Conservation (phyloP, 2,329 filamentous ascomycete genomes). For the Nothomitra cinnamomea region DNA sequence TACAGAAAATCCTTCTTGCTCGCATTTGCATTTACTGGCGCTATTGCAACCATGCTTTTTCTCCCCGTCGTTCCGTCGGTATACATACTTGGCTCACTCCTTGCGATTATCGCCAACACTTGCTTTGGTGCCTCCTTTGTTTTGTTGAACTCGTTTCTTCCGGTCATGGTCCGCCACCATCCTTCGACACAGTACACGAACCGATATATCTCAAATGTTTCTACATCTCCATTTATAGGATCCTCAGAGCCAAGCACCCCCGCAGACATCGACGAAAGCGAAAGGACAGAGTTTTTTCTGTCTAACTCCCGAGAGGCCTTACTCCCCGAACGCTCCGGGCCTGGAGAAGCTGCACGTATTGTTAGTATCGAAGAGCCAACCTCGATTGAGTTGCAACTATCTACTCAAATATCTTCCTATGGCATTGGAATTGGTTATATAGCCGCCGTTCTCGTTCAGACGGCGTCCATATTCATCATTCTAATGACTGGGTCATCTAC, state of each 20-base stretch:
- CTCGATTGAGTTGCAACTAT: conserved; percentile 60
- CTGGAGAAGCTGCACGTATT: not conserved
- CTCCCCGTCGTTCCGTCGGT: conserved; percentile 57
- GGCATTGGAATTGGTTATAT: conserved; percentile 91
- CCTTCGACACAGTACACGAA: conserved; percentile 30
- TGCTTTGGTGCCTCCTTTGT: conserved; percentile 93
- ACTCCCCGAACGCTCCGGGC: conserved; percentile 16
- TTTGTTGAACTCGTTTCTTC: conserved; percentile 85
- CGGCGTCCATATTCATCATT: conserved; percentile 61
- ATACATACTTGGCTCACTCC: conserved; percentile 64
- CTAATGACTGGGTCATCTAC: conserved; percentile 57
- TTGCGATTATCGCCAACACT: conserved; percentile 83
- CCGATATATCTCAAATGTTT: conserved; percentile 10
- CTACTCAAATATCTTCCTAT: conserved; percentile 77
- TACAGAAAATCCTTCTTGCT: conserved; percentile 81
- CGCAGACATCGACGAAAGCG: conserved; percentile 5
- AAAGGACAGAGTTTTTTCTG: not conserved
- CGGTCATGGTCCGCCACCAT: conserved; percentile 77
- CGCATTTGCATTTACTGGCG: conserved; percentile 67
- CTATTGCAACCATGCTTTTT: conserved; percentile 74
- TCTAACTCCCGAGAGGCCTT: conserved; percentile 4
- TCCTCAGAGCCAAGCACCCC: not conserved
- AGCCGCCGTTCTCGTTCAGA: conserved; percentile 71
- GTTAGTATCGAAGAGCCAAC: conserved; percentile 9
- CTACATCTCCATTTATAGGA: conserved; percentile 5